Percentiles rank a stretch among this genome's conserved stretches.
Evolutionary conservation across 2,329 filamentous ascomycete genomes (phyloP).

Genomic region (Aspergillus sp.): DNA sequence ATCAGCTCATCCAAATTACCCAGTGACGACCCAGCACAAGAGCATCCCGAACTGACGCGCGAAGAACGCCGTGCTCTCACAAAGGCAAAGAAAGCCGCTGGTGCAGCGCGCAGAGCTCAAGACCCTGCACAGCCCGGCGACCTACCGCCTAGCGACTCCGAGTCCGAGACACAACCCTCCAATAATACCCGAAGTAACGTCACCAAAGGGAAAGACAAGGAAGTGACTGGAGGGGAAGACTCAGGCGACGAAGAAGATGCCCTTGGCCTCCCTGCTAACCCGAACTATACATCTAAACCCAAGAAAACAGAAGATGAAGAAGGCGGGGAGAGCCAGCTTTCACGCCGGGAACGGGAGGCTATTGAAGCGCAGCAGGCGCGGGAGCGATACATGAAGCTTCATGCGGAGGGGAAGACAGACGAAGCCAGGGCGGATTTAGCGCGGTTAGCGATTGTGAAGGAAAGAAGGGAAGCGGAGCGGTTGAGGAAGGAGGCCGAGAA

Average conservation of each 20-base stretch:
- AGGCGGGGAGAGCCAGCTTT: constrained; percentile 58
- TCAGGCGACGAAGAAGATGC: constrained; percentile 37
- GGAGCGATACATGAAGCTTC: constrained; percentile 86
- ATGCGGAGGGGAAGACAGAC: constrained; percentile 94
- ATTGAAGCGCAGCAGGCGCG: constrained; percentile 83
- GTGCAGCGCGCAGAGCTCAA: constrained; percentile 72
- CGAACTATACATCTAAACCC: constrained; percentile 73
- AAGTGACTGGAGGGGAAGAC: constrained; percentile 24
- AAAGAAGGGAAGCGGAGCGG: constrained; percentile 82
- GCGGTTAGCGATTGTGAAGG: constrained; percentile 74
- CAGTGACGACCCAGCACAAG: constrained; percentile 39
- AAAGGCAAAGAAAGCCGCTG: constrained; percentile 88
- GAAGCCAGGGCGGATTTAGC: constrained; percentile 89
- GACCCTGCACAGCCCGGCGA: constrained; percentile 78
- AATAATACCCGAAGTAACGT: background rate
- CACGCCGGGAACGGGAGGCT: constrained; percentile 71
- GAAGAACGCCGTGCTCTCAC: constrained; percentile 85
- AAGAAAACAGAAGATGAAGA: constrained; percentile 45
- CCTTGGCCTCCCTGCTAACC: constrained; percentile 68
- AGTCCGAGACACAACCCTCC: constrained; percentile 25
- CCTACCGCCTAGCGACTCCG: constrained; percentile 70
- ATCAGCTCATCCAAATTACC: constrained; percentile 33
- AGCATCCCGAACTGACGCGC: constrained; percentile 60
- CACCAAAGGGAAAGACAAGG: background rate
- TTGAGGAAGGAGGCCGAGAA: constrained; percentile 77